Percentiles rank a stretch among this genome's conserved stretches.
These are phyloP conservation scores for Leccinum boreale DNA, from an alignment of 768 basidiomycete genomes.

Conservation along the genomic window DNA sequence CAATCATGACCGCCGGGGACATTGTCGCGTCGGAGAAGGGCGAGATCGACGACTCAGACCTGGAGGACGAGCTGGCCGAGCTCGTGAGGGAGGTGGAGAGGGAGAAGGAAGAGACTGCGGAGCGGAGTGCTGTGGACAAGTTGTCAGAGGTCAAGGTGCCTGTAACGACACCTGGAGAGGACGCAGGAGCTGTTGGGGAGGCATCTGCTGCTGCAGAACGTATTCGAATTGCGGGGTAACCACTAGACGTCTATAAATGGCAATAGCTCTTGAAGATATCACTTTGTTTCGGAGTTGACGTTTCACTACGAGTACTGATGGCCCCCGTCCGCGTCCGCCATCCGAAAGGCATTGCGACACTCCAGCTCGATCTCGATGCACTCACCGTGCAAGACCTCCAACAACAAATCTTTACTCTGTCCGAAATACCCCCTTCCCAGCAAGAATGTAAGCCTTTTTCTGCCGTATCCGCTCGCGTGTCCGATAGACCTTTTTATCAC, in stretches of 20 bases:
- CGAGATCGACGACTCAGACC: conserved; percentile 51
- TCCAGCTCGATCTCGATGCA: conserved; percentile 61
- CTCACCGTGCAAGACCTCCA: conserved; percentile 74
- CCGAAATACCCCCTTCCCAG: conserved; percentile 69
- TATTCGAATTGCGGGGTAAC: background rate
- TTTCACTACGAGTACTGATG: conserved; percentile 38
- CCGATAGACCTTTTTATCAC: background rate
- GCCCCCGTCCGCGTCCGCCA: conserved; percentile 76
- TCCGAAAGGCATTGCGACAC: conserved; percentile 77
- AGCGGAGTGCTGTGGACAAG: conserved; percentile 18
- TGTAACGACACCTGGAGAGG: conserved; percentile 5
- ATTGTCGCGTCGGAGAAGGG: conserved; percentile 47
- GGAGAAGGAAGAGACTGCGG: conserved; percentile 37
- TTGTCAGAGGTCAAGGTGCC: conserved; percentile 21
- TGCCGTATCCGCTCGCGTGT: background rate
- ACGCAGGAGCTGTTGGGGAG: background rate
- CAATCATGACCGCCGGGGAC: conserved; percentile 66
- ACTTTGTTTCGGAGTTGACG: background rate
- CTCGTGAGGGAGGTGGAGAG: conserved; percentile 47
- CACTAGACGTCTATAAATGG: conserved; percentile 8
- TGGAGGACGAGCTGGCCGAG: conserved; percentile 64
- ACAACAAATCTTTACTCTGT: conserved; percentile 60
- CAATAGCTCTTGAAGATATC: background rate
- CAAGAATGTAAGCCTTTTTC: conserved; percentile 65
- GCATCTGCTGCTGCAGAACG: background rate